Evolutionary conservation across 441 rosid genomes (phyloP).

Genomic region (Metrosideros polymorpha): DNA sequence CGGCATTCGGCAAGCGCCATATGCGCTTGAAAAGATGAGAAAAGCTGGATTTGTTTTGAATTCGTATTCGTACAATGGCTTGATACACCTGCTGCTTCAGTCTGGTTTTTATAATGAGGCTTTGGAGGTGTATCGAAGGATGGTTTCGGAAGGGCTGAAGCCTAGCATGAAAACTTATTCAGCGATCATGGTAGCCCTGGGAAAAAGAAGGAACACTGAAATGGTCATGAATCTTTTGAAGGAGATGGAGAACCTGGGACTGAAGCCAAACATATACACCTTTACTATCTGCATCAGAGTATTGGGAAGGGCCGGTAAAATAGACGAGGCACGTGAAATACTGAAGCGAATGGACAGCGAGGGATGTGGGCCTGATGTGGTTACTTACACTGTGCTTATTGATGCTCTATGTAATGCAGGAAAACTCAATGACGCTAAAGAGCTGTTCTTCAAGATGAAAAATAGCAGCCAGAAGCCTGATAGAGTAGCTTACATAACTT

Average conservation of each 20-base stretch:
- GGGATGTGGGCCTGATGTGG: slow-evolving; percentile 88
- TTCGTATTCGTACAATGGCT: slow-evolving; percentile 71
- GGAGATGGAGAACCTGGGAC: slow-evolving; percentile 80
- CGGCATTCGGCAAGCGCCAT: slow-evolving; percentile 55
- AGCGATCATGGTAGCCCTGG: slow-evolving; percentile 82
- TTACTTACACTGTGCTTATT: slow-evolving; percentile 80
- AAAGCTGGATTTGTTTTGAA: slow-evolving; percentile 60
- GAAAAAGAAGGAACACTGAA: slow-evolving; percentile 73
- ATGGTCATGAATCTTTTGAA: slow-evolving; percentile 60
- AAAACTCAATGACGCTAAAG: slow-evolving; percentile 54
- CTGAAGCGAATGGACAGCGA: slow-evolving; percentile 77
- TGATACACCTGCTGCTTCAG: slow-evolving; percentile 66
- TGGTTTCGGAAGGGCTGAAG: slow-evolving; percentile 71
- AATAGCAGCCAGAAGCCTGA: slow-evolving; percentile 73
- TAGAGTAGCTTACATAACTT: slow-evolving; percentile 71
- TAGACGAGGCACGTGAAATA: slow-evolving; percentile 51
- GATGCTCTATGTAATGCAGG: slow-evolving; percentile 79
- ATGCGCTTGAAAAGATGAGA: slow-evolving; percentile 54
- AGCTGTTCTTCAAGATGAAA: slow-evolving; percentile 63
- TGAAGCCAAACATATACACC: slow-evolving; percentile 82
- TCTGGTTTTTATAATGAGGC: slow-evolving; percentile 57
- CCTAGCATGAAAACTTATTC: slow-evolving; percentile 96
- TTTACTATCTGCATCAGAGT: slow-evolving; percentile 83
- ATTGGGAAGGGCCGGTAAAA: slow-evolving; percentile 80
- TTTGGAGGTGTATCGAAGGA: slow-evolving; percentile 50